Evolutionary conservation across 1,284 basidiomycete genomes (phyloP).

Genomic region (Stygiomarasmius scandens): DNA sequence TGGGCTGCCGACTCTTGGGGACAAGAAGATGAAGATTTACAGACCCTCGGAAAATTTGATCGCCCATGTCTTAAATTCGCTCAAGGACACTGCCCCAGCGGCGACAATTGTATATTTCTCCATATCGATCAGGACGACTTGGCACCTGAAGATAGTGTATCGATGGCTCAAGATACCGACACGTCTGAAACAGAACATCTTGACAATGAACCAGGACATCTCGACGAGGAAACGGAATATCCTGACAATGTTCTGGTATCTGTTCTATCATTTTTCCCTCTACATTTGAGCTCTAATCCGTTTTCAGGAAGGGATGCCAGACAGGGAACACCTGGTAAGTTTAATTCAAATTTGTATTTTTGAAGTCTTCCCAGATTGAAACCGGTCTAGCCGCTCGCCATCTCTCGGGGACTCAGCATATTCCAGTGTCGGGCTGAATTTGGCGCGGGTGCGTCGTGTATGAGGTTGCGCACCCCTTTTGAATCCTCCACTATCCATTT

Average conservation of each 20-base stretch:
- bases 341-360: not conserved
- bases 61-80: conserved; percentile 32
- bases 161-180: not conserved
- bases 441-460: conserved; percentile 36
- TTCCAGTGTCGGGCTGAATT: conserved; percentile 42
- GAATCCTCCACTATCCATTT: conserved; percentile 41
- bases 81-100: conserved; percentile 35
- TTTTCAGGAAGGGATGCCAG: not conserved
- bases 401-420: conserved; percentile 29
- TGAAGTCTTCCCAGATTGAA: no score
- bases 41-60: conserved; percentile 15
- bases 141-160: no score
- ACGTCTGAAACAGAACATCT: not conserved
- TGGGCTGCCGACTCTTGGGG: not conserved
- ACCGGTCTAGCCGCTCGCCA: conserved; percentile 21
- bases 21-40: not conserved
- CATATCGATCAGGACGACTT: conserved; percentile 25
- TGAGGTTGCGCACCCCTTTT: conserved; percentile 39
- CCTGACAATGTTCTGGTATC: not conserved
- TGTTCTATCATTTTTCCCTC: not conserved
- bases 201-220: no score
- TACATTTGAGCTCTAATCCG: not conserved
- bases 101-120: conserved; percentile 31
- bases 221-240: no score
- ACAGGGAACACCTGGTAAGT: not conserved